Evolutionary conservation across 2,329 filamentous ascomycete genomes (phyloP).

Genomic region (Exophiala oligosperma): DNA sequence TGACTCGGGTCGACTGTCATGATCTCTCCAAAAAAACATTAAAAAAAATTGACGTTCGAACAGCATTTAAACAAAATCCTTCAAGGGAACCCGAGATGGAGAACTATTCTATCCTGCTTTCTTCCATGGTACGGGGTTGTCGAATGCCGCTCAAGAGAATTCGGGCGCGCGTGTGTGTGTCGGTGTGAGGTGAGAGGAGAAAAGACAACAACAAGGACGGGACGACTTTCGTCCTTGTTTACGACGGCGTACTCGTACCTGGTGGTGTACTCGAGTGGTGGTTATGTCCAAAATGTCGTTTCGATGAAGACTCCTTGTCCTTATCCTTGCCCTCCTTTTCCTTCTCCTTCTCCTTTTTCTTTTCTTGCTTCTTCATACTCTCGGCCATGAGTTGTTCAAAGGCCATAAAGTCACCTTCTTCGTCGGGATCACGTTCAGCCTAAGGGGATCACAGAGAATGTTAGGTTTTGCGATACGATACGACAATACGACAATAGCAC

Average conservation of each 20-base stretch:
- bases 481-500: not conserved
- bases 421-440: constrained; percentile 86
- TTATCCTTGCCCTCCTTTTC: constrained; percentile 46
- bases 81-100: too few species aligned
- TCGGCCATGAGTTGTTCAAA: constrained; percentile 98
- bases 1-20: too few species aligned
- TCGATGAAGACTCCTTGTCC: constrained; percentile 27
- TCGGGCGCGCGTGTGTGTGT: not conserved
- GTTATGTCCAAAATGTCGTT: constrained; percentile 14
- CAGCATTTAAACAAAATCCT: not conserved
- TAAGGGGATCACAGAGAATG: constrained; percentile 38
- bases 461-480: not conserved
- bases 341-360: constrained; percentile 60
- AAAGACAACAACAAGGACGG: not conserved
- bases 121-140: too few species aligned
- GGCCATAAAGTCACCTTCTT: constrained; percentile 97
- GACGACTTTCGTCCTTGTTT: not conserved
- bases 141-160: too few species aligned
- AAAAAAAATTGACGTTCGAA: not conserved
- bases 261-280: not conserved
- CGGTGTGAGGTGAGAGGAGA: not conserved
- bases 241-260: not conserved
- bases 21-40: too few species aligned
- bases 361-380: constrained; percentile 90
- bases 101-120: not conserved